These are phyloP conservation scores for Aspergillus affinis DNA, from an alignment of 495 filamentous ascomycete genomes.

Conservation along the genomic window DNA sequence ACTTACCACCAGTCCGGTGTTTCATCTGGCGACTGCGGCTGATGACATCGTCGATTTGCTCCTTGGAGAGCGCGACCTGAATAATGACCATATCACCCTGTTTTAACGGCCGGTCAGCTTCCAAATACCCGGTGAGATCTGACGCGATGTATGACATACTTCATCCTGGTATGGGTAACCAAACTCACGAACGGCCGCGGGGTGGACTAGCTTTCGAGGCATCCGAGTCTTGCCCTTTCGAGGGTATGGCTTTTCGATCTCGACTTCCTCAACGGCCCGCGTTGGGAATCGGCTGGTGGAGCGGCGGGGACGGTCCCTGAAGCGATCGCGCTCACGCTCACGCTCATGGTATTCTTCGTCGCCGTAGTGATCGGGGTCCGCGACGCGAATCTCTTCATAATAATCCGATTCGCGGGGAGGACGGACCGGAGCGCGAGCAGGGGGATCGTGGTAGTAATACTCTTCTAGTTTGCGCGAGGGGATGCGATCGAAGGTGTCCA, in stretches of 20 bases:
- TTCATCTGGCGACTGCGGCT: conserved; percentile 70
- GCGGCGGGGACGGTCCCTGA: conserved; percentile 38
- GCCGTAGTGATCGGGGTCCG: conserved; percentile 64
- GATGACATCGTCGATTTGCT: conserved; percentile 87
- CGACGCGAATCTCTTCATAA: conserved; percentile 65
- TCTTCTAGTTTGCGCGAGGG: conserved; percentile 56
- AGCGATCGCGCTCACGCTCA: conserved; percentile 44
- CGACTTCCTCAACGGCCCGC: conserved; percentile 37
- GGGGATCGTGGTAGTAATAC: conserved; percentile 46
- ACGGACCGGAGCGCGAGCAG: conserved; percentile 37
- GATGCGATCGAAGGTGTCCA: conserved; percentile 72
- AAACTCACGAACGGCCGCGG: conserved; percentile 74
- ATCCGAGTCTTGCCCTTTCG: conserved; percentile 88
- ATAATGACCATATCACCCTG: conserved; percentile 78
- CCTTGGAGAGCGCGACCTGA: conserved; percentile 76
- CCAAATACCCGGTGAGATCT: not conserved
- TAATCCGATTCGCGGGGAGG: conserved; percentile 51
- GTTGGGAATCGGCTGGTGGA: conserved; percentile 43
- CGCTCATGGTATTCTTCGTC: conserved; percentile 66
- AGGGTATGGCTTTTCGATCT: conserved; percentile 58
- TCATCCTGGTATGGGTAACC: conserved; percentile 88
- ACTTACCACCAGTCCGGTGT: conserved; percentile 36
- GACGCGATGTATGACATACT: conserved; percentile 41
- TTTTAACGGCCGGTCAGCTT: conserved; percentile 1
- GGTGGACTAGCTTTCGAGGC: conserved; percentile 71